Evolutionary conservation across 805 yeast species (phyloP).

Genomic region (Yamadazyma scolyti): DNA sequence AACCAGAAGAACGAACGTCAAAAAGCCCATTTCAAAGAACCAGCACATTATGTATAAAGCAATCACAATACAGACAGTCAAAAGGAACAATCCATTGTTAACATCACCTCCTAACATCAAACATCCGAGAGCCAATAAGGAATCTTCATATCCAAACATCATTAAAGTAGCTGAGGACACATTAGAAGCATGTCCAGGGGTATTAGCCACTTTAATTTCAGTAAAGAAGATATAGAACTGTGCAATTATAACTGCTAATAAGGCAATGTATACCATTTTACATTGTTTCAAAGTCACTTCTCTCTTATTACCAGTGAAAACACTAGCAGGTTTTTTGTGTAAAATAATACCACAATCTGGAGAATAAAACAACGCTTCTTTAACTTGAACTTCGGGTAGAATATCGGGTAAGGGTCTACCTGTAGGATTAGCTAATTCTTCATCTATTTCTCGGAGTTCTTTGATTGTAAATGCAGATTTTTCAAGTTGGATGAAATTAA

Average conservation of each 20-base stretch:
- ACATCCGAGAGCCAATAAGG: conserved; percentile 61
- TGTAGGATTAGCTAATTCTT: conserved; percentile 67
- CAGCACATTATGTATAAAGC: conserved; percentile 66
- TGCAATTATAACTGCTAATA: conserved; percentile 37
- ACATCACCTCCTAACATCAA: too few relatives aligned
- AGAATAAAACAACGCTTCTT: conserved; percentile 65
- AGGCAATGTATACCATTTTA: conserved; percentile 42
- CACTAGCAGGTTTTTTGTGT: conserved; percentile 13
- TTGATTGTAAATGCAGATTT: conserved; percentile 52
- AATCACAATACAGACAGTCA: conserved; percentile 67
- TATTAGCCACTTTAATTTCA: conserved; percentile 68
- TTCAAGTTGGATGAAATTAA: conserved; percentile 64
- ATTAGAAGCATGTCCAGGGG: conserved; percentile 77
- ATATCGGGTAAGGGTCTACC: conserved; percentile 65
- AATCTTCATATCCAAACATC: conserved; percentile 69
- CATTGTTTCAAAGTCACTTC: conserved; percentile 41
- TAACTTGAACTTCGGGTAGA: conserved; percentile 54
- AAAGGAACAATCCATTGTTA: conserved; percentile 61
- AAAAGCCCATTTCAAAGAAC: conserved; percentile 71
- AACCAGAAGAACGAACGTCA: conserved; percentile 61
- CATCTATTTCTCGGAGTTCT: conserved; percentile 61
- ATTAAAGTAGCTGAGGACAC: conserved; percentile 54
- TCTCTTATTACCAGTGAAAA: conserved; percentile 51
- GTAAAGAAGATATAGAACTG: conserved; percentile 58
- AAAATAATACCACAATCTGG: conserved; percentile 82